These are phyloP conservation scores for Penicillium psychrofluorescens DNA, from an alignment of 495 filamentous ascomycete species.

Conservation along the genomic window DNA sequence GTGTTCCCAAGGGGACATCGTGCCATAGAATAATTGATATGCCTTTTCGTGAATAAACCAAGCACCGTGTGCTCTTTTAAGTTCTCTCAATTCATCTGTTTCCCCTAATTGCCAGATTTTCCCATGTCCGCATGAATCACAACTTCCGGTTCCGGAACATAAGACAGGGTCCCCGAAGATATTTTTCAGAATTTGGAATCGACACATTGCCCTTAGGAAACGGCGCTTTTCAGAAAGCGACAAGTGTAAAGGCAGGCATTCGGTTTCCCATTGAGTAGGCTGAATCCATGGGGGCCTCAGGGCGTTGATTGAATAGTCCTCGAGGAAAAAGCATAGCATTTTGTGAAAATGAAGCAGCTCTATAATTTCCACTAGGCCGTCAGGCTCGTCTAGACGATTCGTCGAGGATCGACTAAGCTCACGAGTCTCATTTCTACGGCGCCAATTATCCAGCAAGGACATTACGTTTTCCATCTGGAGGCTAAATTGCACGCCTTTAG, in stretches of 20 bases:
- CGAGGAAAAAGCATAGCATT: slow-evolving; percentile 5
- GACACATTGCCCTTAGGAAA: slow-evolving; percentile 11
- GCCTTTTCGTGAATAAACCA: neutral
- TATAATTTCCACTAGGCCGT: slow-evolving; percentile 1
- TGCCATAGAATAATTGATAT: slow-evolving; percentile 1
- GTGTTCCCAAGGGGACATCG: slow-evolving; percentile 3
- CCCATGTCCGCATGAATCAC: neutral
- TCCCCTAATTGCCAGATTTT: neutral
- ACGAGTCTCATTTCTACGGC: slow-evolving; percentile 9
- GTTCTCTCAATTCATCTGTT: neutral
- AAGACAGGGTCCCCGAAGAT: slow-evolving; percentile 3
- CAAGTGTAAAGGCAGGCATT: slow-evolving; percentile 2
- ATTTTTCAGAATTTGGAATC: slow-evolving; percentile 8
- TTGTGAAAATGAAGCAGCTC: slow-evolving; percentile 10
- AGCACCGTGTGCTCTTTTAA: neutral
- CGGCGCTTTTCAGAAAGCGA: slow-evolving; percentile 6
- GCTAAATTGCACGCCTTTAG: slow-evolving; percentile 2
- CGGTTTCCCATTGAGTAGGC: slow-evolving; percentile 1
- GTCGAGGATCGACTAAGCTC: neutral
- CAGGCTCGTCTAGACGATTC: neutral
- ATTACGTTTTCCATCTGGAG: slow-evolving; percentile 5
- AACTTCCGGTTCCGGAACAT: neutral
- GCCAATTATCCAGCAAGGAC: slow-evolving; percentile 11
- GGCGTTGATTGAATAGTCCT: slow-evolving; percentile 7
- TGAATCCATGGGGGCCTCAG: slow-evolving; percentile 8